Conservation (phyloP, 257 asterid genomes). For the Leonotis leonurus region DNA sequence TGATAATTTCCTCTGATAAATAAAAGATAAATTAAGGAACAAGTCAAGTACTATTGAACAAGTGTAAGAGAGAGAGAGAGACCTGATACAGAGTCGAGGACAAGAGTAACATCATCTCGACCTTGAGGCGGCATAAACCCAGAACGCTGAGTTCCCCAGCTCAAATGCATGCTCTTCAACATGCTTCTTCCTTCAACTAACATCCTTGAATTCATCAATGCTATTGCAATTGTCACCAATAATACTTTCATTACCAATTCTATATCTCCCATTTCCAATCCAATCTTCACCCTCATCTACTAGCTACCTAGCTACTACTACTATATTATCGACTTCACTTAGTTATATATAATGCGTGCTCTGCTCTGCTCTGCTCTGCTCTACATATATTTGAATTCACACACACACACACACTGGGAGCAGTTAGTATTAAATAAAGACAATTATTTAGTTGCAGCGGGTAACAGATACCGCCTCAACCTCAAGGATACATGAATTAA, state of each 20-base stretch:
- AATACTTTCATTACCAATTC: neutral
- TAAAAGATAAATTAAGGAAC: no score
- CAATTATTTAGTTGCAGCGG: neutral
- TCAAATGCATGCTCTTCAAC: conserved; percentile 13
- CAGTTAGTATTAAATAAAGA: neutral
- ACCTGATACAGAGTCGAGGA: conserved; percentile 11
- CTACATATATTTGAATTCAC: neutral
- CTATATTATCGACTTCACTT: no score
- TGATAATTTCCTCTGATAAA: no score
- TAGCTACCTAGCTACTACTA: neutral
- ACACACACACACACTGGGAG: neutral
- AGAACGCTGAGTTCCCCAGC: conserved; percentile 8
- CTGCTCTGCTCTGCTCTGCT: no score
- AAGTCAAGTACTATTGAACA: no score
- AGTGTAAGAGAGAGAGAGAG: neutral
- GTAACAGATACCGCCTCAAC: neutral
- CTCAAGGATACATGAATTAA: no score
- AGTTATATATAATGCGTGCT: no score
- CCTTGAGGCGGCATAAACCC: conserved; percentile 1
- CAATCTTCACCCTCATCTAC: neutral
- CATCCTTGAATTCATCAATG: neutral
- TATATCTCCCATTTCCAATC: neutral
- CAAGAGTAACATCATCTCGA: neutral
- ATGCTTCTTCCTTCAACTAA: neutral
- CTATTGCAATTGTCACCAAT: neutral